Percentiles rank a stretch among this genome's conserved stretches.
Conservation (phyloP, 805 yeast species). For the Brettanomyces naardenensis region DNA sequence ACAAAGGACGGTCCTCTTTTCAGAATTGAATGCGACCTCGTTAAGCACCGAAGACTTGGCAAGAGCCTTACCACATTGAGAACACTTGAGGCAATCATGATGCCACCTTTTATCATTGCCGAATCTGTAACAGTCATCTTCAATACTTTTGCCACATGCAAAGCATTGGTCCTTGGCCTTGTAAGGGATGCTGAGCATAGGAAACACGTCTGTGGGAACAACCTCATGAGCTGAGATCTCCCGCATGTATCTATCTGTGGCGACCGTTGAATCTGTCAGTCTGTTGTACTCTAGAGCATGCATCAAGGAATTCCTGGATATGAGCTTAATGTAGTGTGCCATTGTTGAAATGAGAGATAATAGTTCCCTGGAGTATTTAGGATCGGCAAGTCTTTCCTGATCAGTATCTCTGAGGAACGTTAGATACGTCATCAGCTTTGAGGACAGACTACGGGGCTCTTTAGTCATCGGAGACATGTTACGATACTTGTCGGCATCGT, state of each 20-base stretch:
- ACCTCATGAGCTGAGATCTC: conserved; percentile 41
- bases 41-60: conserved; percentile 14
- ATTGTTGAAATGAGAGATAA: conserved; percentile 80
- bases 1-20: conserved; percentile 40
- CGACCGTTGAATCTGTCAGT: conserved; percentile 45
- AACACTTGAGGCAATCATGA: conserved; percentile 60
- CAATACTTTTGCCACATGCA: conserved; percentile 67
- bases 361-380: conserved; percentile 49
- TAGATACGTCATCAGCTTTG: conserved; percentile 83
- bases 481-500: conserved; percentile 11
- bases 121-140: conserved; percentile 66
- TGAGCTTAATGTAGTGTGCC: conserved; percentile 84
- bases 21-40: conserved; percentile 39
- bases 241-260: conserved; percentile 55
- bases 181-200: conserved; percentile 38
- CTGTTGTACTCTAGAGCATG: conserved; percentile 67
- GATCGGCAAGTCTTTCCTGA: conserved; percentile 24
- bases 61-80: conserved; percentile 42
- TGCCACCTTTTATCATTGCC: conserved; percentile 80
- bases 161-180: conserved; percentile 73
- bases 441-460: conserved; percentile 82
- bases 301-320: conserved; percentile 73
- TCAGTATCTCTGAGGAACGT: conserved; percentile 66
- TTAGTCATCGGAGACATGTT: conserved; percentile 33
- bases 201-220: conserved; percentile 30